Percentiles rank a stretch among this genome's conserved stretches.
Conservation (phyloP, 306 rosid genomes). For the Cucurbita maxima region DNA sequence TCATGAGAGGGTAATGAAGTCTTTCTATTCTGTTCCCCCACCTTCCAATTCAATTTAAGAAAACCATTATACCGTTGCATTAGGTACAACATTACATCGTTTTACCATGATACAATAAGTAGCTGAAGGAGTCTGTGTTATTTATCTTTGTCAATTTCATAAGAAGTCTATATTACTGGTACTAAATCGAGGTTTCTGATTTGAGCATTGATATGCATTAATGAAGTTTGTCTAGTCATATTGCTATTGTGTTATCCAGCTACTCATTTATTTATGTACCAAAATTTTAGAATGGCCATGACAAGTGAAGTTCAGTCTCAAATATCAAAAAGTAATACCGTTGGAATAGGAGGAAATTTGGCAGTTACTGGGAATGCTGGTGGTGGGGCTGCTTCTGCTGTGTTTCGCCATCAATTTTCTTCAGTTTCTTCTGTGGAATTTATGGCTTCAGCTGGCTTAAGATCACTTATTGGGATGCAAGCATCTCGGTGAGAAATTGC, state of each 20-base stretch:
- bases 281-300: slow-evolving; percentile 84
- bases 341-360: slow-evolving; percentile 66
- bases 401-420: slow-evolving; percentile 64
- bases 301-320: slow-evolving; percentile 74
- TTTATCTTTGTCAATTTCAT: not conserved
- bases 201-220: not conserved
- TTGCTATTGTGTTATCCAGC: slow-evolving; percentile 7
- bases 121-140: not conserved
- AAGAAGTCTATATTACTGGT: not conserved
- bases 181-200: not conserved
- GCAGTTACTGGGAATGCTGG: slow-evolving; percentile 61
- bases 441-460: slow-evolving; percentile 79
- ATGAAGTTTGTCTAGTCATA: not conserved
- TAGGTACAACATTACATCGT: not conserved
- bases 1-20: slow-evolving; percentile 63
- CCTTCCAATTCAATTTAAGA: not conserved
- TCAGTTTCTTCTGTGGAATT: slow-evolving; percentile 55
- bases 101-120: not conserved
- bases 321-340: slow-evolving; percentile 52
- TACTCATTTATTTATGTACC: slow-evolving; percentile 12
- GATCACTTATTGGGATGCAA: slow-evolving; percentile 63
- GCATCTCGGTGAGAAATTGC: slow-evolving; percentile 53
- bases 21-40: not conserved
- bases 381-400: slow-evolving; percentile 73
- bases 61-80: not conserved